Evolutionary conservation across 2,329 filamentous ascomycete genomes (phyloP).

Genomic region (Claviceps pazoutovae): DNA sequence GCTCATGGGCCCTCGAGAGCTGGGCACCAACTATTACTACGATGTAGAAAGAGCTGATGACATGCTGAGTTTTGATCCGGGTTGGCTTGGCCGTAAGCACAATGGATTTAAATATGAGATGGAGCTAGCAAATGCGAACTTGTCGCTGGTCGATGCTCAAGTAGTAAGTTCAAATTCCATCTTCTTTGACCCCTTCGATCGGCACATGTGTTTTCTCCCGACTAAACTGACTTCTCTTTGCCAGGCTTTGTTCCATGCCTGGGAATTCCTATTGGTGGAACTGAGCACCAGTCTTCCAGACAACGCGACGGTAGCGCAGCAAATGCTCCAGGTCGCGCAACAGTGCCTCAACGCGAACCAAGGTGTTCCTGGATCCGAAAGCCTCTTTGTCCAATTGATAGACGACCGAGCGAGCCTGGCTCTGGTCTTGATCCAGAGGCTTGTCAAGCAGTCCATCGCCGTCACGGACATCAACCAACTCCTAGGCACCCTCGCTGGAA

Average conservation of each 20-base stretch:
- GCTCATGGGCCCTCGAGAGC: slow-evolving; percentile 44
- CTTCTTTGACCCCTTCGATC: too few species aligned
- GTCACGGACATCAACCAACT: slow-evolving; percentile 38
- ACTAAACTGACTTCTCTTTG: background rate
- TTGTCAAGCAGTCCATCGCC: slow-evolving; percentile 45
- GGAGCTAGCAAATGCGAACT: slow-evolving; percentile 72
- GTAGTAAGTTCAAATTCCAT: slow-evolving; percentile 42
- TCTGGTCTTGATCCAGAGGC: slow-evolving; percentile 66
- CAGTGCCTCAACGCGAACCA: slow-evolving; percentile 71
- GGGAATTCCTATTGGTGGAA: slow-evolving; percentile 78
- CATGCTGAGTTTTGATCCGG: slow-evolving; percentile 62
- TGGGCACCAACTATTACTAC: slow-evolving; percentile 75
- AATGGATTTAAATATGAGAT: slow-evolving; percentile 75
- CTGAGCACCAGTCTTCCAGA: slow-evolving; percentile 52
- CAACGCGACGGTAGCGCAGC: slow-evolving; percentile 43
- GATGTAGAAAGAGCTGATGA: slow-evolving; percentile 60
- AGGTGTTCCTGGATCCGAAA: slow-evolving; percentile 55
- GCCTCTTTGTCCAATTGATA: slow-evolving; percentile 67
- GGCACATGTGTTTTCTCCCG: background rate
- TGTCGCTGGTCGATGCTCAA: slow-evolving; percentile 86
- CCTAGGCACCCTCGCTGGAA: slow-evolving; percentile 34
- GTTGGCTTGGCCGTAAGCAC: slow-evolving; percentile 56
- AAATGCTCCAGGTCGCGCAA: slow-evolving; percentile 60
- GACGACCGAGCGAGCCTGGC: slow-evolving; percentile 67
- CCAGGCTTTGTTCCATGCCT: slow-evolving; percentile 69